A percentile compares a stretch with the other conserved stretches of the same genome.
These are phyloP conservation scores for Hypoxylon sp. DNA, from an alignment of 2,329 filamentous ascomycete species.

Conservation along the genomic window DNA sequence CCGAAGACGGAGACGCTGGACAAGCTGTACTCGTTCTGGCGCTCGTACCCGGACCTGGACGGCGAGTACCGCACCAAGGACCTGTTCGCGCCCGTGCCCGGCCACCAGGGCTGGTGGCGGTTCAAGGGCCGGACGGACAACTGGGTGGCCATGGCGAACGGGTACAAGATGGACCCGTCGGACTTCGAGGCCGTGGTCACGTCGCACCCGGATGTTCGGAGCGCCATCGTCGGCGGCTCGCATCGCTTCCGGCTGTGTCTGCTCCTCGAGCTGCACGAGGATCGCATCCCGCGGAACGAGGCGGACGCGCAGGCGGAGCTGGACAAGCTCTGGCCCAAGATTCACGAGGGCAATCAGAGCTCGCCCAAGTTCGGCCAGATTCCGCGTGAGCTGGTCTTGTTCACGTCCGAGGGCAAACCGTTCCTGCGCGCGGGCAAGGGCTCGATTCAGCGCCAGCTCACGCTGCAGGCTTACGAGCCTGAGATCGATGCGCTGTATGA, in stretches of 20 bases:
- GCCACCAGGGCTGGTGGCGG: constrained; percentile 51
- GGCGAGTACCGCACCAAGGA: constrained; percentile 52
- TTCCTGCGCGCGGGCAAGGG: constrained; percentile 41
- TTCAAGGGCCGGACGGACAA: constrained; percentile 50
- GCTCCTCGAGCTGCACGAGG: constrained; percentile 39
- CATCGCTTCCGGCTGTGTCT: constrained; percentile 41
- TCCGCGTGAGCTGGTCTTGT: constrained; percentile 38
- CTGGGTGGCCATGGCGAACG: constrained; percentile 53
- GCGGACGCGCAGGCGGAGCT: constrained; percentile 26
- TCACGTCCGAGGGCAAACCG: constrained; percentile 34
- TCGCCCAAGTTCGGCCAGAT: constrained; percentile 40
- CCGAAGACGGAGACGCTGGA: constrained; percentile 40
- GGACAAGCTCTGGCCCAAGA: constrained; percentile 38
- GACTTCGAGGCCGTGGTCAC: constrained; percentile 53
- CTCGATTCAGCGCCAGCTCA: constrained; percentile 40
- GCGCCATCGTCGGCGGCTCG: constrained; percentile 40
- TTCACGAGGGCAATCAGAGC: constrained; percentile 37
- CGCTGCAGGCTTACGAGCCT: constrained; percentile 36
- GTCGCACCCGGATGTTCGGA: constrained; percentile 35
- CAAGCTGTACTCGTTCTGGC: constrained; percentile 36
- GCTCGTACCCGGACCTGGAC: constrained; percentile 49
- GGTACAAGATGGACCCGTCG: constrained; percentile 52
- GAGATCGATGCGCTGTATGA: constrained; percentile 42
- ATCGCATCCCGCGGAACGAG: constrained; percentile 13
- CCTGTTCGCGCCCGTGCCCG: constrained; percentile 52